These are phyloP conservation scores for Albugo laibachii DNA, from an alignment of 352 stramenopile species.

Conservation along the genomic window DNA sequence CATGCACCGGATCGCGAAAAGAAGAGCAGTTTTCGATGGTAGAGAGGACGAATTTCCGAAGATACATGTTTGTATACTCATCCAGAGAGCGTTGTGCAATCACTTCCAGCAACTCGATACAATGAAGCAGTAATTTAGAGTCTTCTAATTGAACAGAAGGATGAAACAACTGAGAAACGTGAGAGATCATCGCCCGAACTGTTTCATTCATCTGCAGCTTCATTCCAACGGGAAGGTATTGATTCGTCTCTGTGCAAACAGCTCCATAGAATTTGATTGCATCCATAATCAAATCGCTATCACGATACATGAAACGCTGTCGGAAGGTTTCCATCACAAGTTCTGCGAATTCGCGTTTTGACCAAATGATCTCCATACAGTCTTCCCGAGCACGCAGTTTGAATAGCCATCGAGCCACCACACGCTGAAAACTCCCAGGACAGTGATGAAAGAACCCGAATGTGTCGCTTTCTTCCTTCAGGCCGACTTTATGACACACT, in stretches of 20 bases:
- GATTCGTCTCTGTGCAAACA: slow-evolving; percentile 35
- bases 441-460: slow-evolving; percentile 78
- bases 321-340: slow-evolving; percentile 77
- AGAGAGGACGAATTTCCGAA: slow-evolving; percentile 75
- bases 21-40: slow-evolving; percentile 62
- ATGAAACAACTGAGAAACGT: slow-evolving; percentile 76
- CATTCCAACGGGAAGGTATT: slow-evolving; percentile 64
- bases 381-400: slow-evolving; percentile 65
- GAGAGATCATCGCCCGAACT: slow-evolving; percentile 69
- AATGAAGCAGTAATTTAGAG: slow-evolving; percentile 64
- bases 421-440: slow-evolving; percentile 67
- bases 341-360: slow-evolving; percentile 52
- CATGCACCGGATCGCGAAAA: slow-evolving; percentile 42
- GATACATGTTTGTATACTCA: slow-evolving; percentile 68
- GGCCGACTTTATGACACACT: slow-evolving; percentile 60
- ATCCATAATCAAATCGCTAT: slow-evolving; percentile 64
- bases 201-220: slow-evolving; percentile 62
- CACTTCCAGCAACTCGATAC: slow-evolving; percentile 69
- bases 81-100: slow-evolving; percentile 63
- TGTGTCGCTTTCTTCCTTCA: slow-evolving; percentile 66
- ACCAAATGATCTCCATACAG: slow-evolving; percentile 68
- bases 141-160: slow-evolving; percentile 69
- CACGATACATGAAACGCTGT: slow-evolving; percentile 68
- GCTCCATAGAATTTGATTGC: slow-evolving; percentile 78
- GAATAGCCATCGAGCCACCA: slow-evolving; percentile 73